Evolutionary conservation across 225 moss, liverwort and hornwort genomes (phyloP), one percentile per base, ranked within the genome.

Genomic region (Polytrichum formosum): DNA sequence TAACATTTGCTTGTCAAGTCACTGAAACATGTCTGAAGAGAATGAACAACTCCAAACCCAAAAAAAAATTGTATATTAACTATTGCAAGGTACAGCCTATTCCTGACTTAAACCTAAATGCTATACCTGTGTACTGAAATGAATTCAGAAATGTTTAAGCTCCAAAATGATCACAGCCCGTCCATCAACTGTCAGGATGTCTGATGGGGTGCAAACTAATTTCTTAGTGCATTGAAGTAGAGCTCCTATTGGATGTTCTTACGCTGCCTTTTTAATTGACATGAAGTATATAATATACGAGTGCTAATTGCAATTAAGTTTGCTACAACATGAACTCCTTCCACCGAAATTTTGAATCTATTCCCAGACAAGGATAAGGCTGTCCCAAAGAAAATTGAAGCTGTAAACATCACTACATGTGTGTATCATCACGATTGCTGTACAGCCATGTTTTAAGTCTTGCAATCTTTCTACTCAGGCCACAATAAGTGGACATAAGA

Each of bases 401-500:
- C 60, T 75, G 79, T 55, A 33, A 73, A 80, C 46, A 46, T 46
- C 75, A 83, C 77, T 75, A 75, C 72, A 77, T 70, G 80, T 67
- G 77, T 77, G 80, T 46, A 70, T 79, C 79, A 82, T 73, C 70
- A 80, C 70, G 56, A 82, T 79, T 76, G 86, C 86, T 86, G 80
- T 86, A 83, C 80, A 86, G 73, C 77, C 86, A 80, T 70, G 46
- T 46, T 46, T 73, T 2, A 61, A 54, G 75, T 71, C 68, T 67
- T 73, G 23, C 55, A 73, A 33, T 35, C 37, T 46, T 66, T 66
- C 66, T 71, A 73, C 75, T 82, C 78, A 67, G 71, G 72, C 82
- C 82, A 77, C 85, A 77, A 81, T 68, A 69, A 77, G 82, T 80
- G 86, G 86, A 68, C 82, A 83, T 82, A 80, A 80, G 73, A 73